Conservation (phyloP, 768 basidiomycete species). For the Wakefieldia striispora region DNA sequence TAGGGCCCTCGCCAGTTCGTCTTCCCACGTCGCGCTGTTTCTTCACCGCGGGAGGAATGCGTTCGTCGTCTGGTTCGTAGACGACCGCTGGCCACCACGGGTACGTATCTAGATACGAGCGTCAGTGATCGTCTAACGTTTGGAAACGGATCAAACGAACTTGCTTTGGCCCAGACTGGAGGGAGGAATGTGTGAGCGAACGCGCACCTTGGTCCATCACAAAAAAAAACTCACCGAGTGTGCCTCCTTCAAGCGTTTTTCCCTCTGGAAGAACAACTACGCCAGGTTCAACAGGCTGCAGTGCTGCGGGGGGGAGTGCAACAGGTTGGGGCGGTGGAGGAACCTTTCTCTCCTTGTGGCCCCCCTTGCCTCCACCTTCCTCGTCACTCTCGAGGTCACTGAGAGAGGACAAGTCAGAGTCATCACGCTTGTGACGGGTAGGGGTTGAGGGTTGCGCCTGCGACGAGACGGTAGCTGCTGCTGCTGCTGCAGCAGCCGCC, state of each 20-base stretch:
- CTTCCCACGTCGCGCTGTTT: conserved; percentile 30
- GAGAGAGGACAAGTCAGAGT: conserved; percentile 45
- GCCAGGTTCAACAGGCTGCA: conserved; percentile 27
- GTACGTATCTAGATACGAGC: conserved; percentile 51
- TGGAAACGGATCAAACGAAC: conserved; percentile 34
- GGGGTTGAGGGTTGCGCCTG: neutral
- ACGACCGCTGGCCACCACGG: conserved; percentile 91
- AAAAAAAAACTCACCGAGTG: conserved; percentile 51
- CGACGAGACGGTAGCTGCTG: conserved; percentile 6
- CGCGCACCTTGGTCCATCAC: neutral
- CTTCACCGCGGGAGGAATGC: conserved; percentile 46
- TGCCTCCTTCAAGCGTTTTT: conserved; percentile 49
- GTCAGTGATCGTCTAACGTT: neutral
- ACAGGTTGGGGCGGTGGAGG: conserved; percentile 3
- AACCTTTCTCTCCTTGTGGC: conserved; percentile 3
- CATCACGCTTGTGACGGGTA: conserved; percentile 16
- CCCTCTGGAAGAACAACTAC: conserved; percentile 34
- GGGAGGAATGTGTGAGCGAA: neutral
- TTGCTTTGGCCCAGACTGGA: conserved; percentile 82
- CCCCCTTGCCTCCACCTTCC: conserved; percentile 8
- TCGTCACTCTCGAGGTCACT: conserved; percentile 42
- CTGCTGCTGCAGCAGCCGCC: conserved; percentile 26
- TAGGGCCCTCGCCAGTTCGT: conserved; percentile 38
- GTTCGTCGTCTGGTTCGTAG: conserved; percentile 56
- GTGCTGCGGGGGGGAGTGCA: conserved; percentile 6